Evolutionary conservation across 1,139 yeast genomes (phyloP), one percentile per base, ranked within the genome.

Genomic region (Lodderomyces theae): DNA sequence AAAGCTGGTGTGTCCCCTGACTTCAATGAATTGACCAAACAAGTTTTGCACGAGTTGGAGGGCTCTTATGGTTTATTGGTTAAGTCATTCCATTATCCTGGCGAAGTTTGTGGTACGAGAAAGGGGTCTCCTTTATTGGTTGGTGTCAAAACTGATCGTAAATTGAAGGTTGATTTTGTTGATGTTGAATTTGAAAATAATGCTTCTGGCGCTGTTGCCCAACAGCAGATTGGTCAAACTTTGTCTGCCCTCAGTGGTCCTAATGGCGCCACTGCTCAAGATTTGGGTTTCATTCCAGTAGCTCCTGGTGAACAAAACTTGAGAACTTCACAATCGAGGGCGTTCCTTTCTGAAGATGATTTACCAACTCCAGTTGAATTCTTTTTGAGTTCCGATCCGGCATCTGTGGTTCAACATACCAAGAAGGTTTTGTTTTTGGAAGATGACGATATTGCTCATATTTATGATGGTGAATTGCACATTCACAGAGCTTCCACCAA

Each of bases 401-500:
- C 98, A 21, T 90, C 98, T n/a, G 96, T 94, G 41, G 77, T 94
- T 46, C 94, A 90, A 68, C 96, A 94, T 71, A 94, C 99, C 56
- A 90, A 90, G 71, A 92, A 92, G 69, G 98, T 94, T 28, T 77
- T 94, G 55, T 92, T 86, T 68, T 77, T 94, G 58, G 97, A 92
- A 72, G 99, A 94, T 65, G 97, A 94, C 59, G 99, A 94, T 66
- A 89, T 94, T 63, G 99, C 97, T 34, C 99, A 94, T 64, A 89
- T 94, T 53, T 88, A 86, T 64, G 96, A 90, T 58, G 99, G 99
- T 63, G 98, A 92, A 71, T 78, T 94, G 62, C 99, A 92, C 66
- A 94, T 94, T 53, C 98, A 94, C 70, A 85, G 99, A 65, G 95
- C 95, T 45, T 40, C 51, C 16, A 83, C 89, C 63, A 87, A 85